Conservation (phyloP, 2,329 filamentous ascomycete genomes). For the Aspergillus luchuensis region DNA sequence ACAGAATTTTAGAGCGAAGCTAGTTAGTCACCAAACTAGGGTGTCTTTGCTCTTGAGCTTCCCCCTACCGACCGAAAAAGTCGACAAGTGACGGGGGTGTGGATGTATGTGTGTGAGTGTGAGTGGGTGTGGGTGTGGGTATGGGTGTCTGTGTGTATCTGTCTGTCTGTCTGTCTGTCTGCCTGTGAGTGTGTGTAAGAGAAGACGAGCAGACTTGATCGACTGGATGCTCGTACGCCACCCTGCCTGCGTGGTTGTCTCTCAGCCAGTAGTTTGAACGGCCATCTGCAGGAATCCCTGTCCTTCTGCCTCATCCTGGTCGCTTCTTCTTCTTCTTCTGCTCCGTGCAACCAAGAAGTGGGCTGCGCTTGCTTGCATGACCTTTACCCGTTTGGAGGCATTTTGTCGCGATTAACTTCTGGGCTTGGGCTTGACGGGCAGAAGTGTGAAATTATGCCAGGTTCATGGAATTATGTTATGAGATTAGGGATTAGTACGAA, state of each 20-base stretch:
- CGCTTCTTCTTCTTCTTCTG: slow-evolving; percentile 23
- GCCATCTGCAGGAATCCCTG: slow-evolving; percentile 26
- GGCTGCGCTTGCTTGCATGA: slow-evolving; percentile 26
- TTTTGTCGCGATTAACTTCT: slow-evolving; percentile 1
- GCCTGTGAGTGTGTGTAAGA: too few species aligned
- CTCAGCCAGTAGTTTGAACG: slow-evolving; percentile 25
- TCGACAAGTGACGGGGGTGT: neutral
- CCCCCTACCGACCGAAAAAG: slow-evolving; percentile 4
- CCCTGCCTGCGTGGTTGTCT: slow-evolving; percentile 27
- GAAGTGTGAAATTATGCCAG: neutral
- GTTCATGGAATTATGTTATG: neutral
- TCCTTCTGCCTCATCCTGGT: slow-evolving; percentile 16
- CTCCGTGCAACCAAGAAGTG: slow-evolving; percentile 23
- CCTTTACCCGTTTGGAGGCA: slow-evolving; percentile 2
- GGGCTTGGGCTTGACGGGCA: neutral
- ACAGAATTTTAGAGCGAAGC: neutral
- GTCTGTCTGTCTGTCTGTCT: too few species aligned
- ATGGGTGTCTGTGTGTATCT: too few species aligned
- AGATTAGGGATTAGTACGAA: neutral
- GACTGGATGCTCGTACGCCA: slow-evolving; percentile 22
- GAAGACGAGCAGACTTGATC: slow-evolving; percentile 16
- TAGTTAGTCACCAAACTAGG: neutral
- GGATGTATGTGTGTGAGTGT: neutral
- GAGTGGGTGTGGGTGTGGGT: too few species aligned
- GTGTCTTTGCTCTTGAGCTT: neutral